Evolutionary conservation across 192 early-diverging fungal genomes (phyloP), one percentile per base, ranked within the genome.

Genomic region (Borealophlyctis nickersoniae): DNA sequence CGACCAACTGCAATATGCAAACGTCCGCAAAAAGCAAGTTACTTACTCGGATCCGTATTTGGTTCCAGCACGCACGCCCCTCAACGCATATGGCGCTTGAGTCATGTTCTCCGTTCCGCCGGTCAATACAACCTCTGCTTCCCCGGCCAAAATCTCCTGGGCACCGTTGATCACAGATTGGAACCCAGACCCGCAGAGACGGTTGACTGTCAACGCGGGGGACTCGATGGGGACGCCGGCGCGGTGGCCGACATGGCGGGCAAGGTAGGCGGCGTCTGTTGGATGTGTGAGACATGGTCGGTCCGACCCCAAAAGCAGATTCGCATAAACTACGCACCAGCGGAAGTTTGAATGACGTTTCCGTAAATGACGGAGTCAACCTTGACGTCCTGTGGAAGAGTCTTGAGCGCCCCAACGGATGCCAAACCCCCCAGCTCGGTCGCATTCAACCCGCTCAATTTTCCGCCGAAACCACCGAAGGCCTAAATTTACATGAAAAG

Each of bases 151-250:
- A 70, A 98, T 96, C 63, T 98, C 94, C 58, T 96, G 96, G 19
- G 88, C 91, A n/a, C 85, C 92, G 62, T 89, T 92, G 69, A 98
- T 90, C 57, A 98, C 89, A 45, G 89, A 75, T 78, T 98, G 93
- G 84, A 98, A 94, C 19, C 95, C 95, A 3, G 92, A 94, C 16
- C 94, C 94, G 73, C 95, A 98, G 27, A 98, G 90, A 26, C 95
- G 87, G 83, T 98, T 98, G 70, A 98, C 86, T 3, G 93, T 95
- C 58, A 89, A 75, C 1, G 93, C 95, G 1, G 93, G 92, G 19
- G 91, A 82, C n/a, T 87, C 73, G 65, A 95, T 82, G 3, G 90
- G 88, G 7, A 96, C 78, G 14, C 90, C 88, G 23, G 91, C 86
- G 36, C 94, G 89, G 53, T 90, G 90, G 52, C 95, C 93, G 55